phyloP scores from a whole-genome alignment of 371 early-diverging fungal species.

The Rhizopus arrhizus region DNA sequence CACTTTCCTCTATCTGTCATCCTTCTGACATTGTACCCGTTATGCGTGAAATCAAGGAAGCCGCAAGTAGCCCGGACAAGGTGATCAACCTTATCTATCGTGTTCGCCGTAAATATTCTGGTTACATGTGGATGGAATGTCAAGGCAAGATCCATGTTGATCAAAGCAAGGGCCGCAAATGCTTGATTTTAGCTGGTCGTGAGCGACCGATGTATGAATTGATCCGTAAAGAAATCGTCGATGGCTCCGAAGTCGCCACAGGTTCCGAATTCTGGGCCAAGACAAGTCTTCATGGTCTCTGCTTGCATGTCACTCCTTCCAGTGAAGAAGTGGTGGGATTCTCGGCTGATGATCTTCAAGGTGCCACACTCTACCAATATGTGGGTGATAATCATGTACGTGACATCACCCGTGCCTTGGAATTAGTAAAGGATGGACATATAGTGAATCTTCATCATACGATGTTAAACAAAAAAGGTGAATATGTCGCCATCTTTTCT shows the following conservation, averaged over 20 bases:
- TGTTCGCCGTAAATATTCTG: constrained; percentile 54
- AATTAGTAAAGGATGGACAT: constrained; percentile 43
- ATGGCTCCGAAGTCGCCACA: constrained; percentile 17
- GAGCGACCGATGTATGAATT: constrained; percentile 48
- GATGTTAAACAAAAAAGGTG: constrained; percentile 50
- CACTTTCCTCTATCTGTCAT: constrained; percentile 61
- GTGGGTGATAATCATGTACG: constrained; percentile 53
- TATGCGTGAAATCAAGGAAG: constrained; percentile 65
- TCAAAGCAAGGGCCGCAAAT: constrained; percentile 63
- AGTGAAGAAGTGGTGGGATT: constrained; percentile 46
- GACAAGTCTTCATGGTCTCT: constrained; percentile 56
- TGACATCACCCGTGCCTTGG: constrained; percentile 47
- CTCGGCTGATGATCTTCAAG: constrained; percentile 43
- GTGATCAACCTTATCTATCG: constrained; percentile 60
- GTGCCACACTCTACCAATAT: constrained; percentile 54
- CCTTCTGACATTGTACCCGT: constrained; percentile 66
- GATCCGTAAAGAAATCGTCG: constrained; percentile 33
- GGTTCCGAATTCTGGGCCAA: constrained; percentile 59
- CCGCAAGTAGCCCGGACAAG: constrained; percentile 30
- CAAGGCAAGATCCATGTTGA: constrained; percentile 60
- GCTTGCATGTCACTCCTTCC: constrained; percentile 49
- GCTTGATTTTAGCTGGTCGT: constrained; percentile 65
- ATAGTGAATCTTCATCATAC: constrained; percentile 42
- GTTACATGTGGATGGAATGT: constrained; percentile 68
- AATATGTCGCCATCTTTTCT: constrained; percentile 42